These are phyloP conservation scores for Fusarium albidum DNA, from an alignment of 2,329 filamentous ascomycete genomes.

Conservation along the genomic window DNA sequence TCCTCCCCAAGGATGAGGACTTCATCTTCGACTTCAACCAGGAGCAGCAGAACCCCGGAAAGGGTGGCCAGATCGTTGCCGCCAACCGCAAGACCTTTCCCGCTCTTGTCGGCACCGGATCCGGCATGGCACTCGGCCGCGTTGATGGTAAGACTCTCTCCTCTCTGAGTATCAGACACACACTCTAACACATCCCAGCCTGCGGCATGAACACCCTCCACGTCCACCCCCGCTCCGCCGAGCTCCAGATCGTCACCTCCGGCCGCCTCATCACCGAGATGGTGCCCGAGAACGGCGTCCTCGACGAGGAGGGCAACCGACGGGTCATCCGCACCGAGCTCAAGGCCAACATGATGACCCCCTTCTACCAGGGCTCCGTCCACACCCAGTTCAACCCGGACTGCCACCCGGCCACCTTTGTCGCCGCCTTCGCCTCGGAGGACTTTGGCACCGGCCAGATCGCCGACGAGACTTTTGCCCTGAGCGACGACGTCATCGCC, in stretches of 20 bases:
- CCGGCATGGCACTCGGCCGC: slow-evolving; percentile 60
- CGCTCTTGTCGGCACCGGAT: slow-evolving; percentile 60
- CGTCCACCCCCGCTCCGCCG: slow-evolving; percentile 61
- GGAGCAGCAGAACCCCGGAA: slow-evolving; percentile 32
- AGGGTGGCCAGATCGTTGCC: slow-evolving; percentile 57
- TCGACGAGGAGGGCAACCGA: slow-evolving; percentile 45
- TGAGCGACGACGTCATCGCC: slow-evolving; percentile 54
- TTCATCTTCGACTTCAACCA: slow-evolving; percentile 60
- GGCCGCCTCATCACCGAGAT: slow-evolving; percentile 61
- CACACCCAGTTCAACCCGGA: slow-evolving; percentile 66
- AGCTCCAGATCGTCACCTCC: slow-evolving; percentile 60
- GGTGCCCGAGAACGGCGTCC: slow-evolving; percentile 60
- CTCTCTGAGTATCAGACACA: neutral
- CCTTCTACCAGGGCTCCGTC: slow-evolving; percentile 62
- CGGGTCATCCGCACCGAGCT: slow-evolving; percentile 55
- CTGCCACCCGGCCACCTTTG: slow-evolving; percentile 59
- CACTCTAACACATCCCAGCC: slow-evolving; percentile 39
- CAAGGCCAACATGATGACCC: slow-evolving; percentile 56
- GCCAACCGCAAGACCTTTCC: slow-evolving; percentile 66
- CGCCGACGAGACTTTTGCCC: slow-evolving; percentile 58
- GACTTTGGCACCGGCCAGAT: slow-evolving; percentile 62
- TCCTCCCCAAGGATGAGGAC: slow-evolving; percentile 53
- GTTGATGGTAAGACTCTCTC: slow-evolving; percentile 47
- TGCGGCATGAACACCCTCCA: slow-evolving; percentile 67
- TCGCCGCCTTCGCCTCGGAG: slow-evolving; percentile 58